Percentiles rank a stretch among this genome's conserved stretches.
phyloP scores from a whole-genome alignment of 164 flowering plant genomes.

The Kalanchoe fedtschenkoi region DNA sequence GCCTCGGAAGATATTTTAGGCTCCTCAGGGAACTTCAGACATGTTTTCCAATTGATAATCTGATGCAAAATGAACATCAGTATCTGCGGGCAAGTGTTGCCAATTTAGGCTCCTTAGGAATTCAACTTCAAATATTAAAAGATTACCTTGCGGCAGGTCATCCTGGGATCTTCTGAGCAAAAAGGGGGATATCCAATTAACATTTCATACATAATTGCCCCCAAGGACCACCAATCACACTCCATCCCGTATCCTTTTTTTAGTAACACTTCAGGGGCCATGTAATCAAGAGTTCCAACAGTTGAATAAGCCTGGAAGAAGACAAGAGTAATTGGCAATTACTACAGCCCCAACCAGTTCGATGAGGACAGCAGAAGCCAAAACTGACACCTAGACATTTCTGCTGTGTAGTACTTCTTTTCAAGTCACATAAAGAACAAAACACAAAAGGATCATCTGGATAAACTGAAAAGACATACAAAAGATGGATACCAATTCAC shows the following conservation, averaged over 20 bases:
- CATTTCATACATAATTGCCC: constrained; percentile 92
- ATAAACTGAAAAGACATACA: constrained; percentile 5
- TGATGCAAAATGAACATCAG: constrained; percentile 21
- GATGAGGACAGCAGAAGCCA: neutral
- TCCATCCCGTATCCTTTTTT: constrained; percentile 92
- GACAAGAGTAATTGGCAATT: neutral
- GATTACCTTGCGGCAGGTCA: constrained; percentile 77
- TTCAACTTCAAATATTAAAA: neutral
- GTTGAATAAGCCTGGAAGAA: constrained; percentile 74
- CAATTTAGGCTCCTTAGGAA: neutral
- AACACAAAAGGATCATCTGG: neutral
- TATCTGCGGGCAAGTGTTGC: constrained; percentile 3
- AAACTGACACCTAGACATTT: neutral
- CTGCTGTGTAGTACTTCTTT: neutral
- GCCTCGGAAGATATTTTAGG: constrained; percentile 69
- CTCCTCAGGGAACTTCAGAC: constrained; percentile 85
- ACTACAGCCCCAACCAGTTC: neutral
- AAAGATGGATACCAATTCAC: constrained; percentile 47
- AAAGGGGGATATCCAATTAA: constrained; percentile 88
- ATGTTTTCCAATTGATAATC: constrained; percentile 85
- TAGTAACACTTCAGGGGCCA: constrained; percentile 88
- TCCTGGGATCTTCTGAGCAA: constrained; percentile 80
- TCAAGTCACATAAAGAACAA: neutral
- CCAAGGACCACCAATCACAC: constrained; percentile 96
- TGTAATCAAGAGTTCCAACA: constrained; percentile 88